Conservation (phyloP, 2,329 filamentous ascomycete species). For the Hirsutella minnesotensis region DNA sequence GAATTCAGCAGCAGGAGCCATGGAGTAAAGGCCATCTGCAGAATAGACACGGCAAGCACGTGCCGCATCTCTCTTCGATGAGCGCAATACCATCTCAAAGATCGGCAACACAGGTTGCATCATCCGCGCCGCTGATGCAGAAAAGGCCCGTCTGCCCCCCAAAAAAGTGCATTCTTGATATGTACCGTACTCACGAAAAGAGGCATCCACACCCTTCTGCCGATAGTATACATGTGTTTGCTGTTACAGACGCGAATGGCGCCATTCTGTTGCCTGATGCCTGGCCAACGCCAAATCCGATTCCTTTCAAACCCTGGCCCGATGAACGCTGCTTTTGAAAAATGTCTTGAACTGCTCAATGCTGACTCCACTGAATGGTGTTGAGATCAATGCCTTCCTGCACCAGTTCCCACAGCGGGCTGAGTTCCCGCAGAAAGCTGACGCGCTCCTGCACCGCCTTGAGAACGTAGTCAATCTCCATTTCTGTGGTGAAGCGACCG, state of each 20-base stretch:
- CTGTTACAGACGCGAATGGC: constrained; percentile 19
- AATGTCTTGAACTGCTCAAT: constrained; percentile 39
- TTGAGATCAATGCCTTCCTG: constrained; percentile 93
- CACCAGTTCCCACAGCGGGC: constrained; percentile 92
- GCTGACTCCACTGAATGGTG: constrained; percentile 97
- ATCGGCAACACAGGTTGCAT: too few relatives aligned
- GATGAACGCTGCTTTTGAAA: not conserved
- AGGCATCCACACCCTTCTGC: constrained; percentile 1
- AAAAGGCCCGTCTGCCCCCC: too few relatives aligned
- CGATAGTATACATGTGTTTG: constrained; percentile 15
- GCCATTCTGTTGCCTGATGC: constrained; percentile 2
- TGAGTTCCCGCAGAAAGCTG: constrained; percentile 84
- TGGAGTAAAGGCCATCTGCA: too few relatives aligned
- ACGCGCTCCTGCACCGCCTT: constrained; percentile 89
- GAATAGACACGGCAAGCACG: too few relatives aligned
- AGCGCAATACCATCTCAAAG: too few relatives aligned
- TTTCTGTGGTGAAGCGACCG: constrained; percentile 88
- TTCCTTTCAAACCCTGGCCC: not conserved
- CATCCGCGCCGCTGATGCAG: too few relatives aligned
- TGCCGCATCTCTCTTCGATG: too few relatives aligned
- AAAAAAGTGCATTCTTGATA: too few relatives aligned
- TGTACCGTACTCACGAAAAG: not conserved
- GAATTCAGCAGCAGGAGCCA: too few relatives aligned
- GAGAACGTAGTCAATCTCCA: constrained; percentile 93
- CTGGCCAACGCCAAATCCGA: constrained; percentile 1